Conservation (phyloP, 2,329 filamentous ascomycete species). For the Calonectria pseudoreteaudii region DNA sequence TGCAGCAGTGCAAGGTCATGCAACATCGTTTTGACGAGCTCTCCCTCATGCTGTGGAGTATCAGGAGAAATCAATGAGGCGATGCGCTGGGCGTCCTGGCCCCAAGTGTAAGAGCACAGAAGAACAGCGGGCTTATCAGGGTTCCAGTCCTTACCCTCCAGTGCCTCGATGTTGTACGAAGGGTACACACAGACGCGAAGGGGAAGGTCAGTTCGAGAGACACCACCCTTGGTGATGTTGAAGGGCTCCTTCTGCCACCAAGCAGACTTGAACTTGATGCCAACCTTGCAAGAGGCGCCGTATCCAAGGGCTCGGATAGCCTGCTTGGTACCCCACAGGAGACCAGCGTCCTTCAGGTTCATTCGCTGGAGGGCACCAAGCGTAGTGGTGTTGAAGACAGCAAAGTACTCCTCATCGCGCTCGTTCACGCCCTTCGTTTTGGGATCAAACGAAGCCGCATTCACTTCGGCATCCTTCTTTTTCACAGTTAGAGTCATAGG, state of each 20-base stretch:
- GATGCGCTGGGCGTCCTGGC: conserved; percentile 34
- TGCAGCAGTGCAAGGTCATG: conserved; percentile 32
- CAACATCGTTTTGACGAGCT: conserved; percentile 23
- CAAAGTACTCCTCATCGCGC: conserved; percentile 30
- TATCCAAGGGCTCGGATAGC: conserved; percentile 47
- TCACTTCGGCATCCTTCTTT: background rate
- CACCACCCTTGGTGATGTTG: conserved; percentile 24
- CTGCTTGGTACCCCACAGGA: conserved; percentile 43
- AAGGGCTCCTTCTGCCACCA: conserved; percentile 38
- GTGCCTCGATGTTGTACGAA: conserved; percentile 40
- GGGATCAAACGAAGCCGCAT: background rate
- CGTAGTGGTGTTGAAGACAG: conserved; percentile 34
- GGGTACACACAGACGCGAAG: conserved; percentile 49
- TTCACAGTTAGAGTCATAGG: conserved; percentile 5
- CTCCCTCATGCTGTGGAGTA: conserved; percentile 23
- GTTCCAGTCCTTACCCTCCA: conserved; percentile 3
- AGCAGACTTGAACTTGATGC: conserved; percentile 48
- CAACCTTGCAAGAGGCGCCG: conserved; percentile 46
- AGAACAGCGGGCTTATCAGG: conserved; percentile 28
- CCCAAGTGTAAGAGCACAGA: conserved; percentile 37
- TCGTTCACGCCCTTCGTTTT: background rate
- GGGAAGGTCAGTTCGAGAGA: conserved; percentile 42
- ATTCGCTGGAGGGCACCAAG: conserved; percentile 32
- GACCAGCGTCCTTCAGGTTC: conserved; percentile 38
- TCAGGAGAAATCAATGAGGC: conserved; percentile 26